Percentiles rank a stretch among this genome's conserved stretches.
Evolutionary conservation across 768 basidiomycete species (phyloP).

Genomic region (Amanita rubescens): DNA sequence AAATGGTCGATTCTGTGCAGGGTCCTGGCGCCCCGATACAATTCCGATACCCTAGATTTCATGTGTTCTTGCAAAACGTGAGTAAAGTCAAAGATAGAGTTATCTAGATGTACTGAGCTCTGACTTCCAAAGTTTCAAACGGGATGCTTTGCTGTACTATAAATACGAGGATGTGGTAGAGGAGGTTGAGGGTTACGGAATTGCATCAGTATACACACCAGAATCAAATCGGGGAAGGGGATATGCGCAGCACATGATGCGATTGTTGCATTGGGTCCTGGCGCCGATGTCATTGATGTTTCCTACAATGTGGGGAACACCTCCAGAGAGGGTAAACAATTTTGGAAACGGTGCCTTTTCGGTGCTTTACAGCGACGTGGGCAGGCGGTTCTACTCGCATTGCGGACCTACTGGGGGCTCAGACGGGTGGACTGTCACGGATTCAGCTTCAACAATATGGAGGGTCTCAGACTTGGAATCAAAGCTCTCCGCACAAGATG

Average conservation of each 20-base stretch:
- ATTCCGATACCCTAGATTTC: constrained; percentile 46
- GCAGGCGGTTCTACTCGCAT: too few species aligned
- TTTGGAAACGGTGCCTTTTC: too few species aligned
- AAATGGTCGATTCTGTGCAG: constrained; percentile 24
- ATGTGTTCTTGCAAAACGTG: constrained; percentile 59
- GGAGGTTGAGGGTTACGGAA: constrained; percentile 35
- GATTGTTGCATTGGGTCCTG: constrained; percentile 54
- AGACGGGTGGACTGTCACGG: too few species aligned
- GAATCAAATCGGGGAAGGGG: constrained; percentile 41
- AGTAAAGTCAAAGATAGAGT: neutral
- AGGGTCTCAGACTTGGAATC: too few species aligned
- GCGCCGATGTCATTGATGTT: constrained; percentile 23
- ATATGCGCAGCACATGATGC: constrained; percentile 50
- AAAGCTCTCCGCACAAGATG: too few species aligned
- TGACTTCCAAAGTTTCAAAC: constrained; percentile 21
- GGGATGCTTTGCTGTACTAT: constrained; percentile 23
- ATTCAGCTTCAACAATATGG: too few species aligned
- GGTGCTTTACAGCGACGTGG: constrained; percentile 47
- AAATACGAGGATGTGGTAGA: constrained; percentile 4
- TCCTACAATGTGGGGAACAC: too few species aligned
- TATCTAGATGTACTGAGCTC: neutral
- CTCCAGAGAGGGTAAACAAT: too few species aligned
- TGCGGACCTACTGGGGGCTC: too few species aligned
- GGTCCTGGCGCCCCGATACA: constrained; percentile 48
- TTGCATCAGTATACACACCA: constrained; percentile 55